phyloP scores from a whole-genome alignment of 257 asterid genomes.

The Thymus mandschuricus region DNA sequence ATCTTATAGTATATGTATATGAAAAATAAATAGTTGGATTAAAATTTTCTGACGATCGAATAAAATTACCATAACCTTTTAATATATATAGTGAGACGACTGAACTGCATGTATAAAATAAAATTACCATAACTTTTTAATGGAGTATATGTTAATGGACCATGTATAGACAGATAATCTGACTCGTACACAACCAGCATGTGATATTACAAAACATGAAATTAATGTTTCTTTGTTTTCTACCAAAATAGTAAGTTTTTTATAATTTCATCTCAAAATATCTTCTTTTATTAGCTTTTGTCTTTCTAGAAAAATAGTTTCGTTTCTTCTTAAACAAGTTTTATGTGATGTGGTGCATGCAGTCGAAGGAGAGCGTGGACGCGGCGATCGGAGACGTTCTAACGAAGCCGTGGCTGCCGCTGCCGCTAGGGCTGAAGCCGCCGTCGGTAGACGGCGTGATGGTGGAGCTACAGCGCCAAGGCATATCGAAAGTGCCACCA shows the following conservation, averaged over 20 bases:
- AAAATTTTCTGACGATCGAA: no score
- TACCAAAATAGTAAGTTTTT: background rate
- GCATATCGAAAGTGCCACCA: constrained; percentile 81
- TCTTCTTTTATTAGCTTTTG: background rate
- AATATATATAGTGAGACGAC: constrained; percentile 5
- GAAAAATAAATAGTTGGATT: no score
- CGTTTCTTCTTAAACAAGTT: no score
- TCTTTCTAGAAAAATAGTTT: no score
- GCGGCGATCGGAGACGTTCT: constrained; percentile 92
- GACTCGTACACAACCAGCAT: background rate
- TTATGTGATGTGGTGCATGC: background rate
- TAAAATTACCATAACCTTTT: background rate
- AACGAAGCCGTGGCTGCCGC: constrained; percentile 92
- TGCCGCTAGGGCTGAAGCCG: constrained; percentile 91
- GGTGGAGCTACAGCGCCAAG: constrained; percentile 86
- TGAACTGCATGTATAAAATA: background rate
- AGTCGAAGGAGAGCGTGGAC: constrained; percentile 95
- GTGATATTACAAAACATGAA: background rate
- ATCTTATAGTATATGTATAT: no score
- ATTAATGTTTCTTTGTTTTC: background rate
- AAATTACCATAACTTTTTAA: background rate
- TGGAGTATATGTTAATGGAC: background rate
- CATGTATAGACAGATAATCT: background rate
- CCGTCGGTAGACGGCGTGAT: constrained; percentile 74
- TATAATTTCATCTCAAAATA: background rate